Evolutionary conservation across 768 basidiomycete species (phyloP).

Genomic region (Pilatotrama ljubarskyi): DNA sequence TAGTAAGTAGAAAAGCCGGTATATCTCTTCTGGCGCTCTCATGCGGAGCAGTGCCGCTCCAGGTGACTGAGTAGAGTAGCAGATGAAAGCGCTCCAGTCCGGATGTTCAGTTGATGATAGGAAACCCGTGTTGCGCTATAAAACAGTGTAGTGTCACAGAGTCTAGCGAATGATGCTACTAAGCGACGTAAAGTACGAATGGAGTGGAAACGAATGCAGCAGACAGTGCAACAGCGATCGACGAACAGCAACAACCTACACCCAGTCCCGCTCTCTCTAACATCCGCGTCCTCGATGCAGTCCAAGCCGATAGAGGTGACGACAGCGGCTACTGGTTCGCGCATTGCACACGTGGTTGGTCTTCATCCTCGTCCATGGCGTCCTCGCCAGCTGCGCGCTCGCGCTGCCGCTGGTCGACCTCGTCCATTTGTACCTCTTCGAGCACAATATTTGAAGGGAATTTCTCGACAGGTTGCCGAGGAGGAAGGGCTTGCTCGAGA

Average conservation of each 20-base stretch:
- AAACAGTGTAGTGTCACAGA: slow-evolving; percentile 21
- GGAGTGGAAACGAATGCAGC: slow-evolving; percentile 15
- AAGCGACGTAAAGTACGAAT: slow-evolving; percentile 19
- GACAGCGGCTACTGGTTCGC: slow-evolving; percentile 68
- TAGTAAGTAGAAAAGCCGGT: too few relatives aligned
- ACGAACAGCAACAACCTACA: slow-evolving; percentile 13
- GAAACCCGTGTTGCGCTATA: slow-evolving; percentile 15
- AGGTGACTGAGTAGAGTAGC: too few relatives aligned
- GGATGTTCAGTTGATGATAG: not conserved
- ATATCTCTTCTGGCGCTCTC: too few relatives aligned
- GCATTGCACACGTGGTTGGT: slow-evolving; percentile 93
- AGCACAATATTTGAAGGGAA: slow-evolving; percentile 66
- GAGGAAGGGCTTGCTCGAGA: slow-evolving; percentile 85
- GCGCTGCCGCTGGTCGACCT: slow-evolving; percentile 70
- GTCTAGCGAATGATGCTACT: slow-evolving; percentile 21
- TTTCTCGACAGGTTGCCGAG: slow-evolving; percentile 65
- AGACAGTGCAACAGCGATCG: slow-evolving; percentile 20
- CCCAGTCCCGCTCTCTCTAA: slow-evolving; percentile 1
- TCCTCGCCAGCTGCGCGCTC: slow-evolving; percentile 62
- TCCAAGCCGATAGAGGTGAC: not conserved
- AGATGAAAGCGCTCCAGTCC: too few relatives aligned
- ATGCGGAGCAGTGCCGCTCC: too few relatives aligned
- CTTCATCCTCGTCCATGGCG: slow-evolving; percentile 86
- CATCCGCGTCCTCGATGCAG: not conserved
- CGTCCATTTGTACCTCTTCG: slow-evolving; percentile 85